A percentile compares a stretch with the other conserved stretches of the same genome.
These are phyloP conservation scores for Daldinia grandis DNA, from an alignment of 495 filamentous ascomycete species.

Conservation along the genomic window DNA sequence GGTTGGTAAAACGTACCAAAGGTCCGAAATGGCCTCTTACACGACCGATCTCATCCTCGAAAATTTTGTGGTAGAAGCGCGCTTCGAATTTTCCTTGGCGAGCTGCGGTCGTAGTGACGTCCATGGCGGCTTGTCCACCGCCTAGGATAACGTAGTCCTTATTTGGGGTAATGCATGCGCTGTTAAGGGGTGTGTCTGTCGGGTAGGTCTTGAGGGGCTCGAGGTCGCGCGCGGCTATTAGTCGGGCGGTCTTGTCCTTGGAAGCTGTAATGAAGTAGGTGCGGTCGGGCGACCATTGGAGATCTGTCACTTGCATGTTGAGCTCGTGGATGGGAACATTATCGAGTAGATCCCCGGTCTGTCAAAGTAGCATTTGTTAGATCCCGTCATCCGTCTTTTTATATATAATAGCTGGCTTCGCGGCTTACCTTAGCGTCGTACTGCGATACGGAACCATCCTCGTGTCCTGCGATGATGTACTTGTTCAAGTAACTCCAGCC, in stretches of 20 bases:
- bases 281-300: constrained; percentile 92
- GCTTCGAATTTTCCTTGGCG: constrained; percentile 99
- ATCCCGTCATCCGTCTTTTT: constrained; percentile 1
- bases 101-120: constrained; percentile 94
- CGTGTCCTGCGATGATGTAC: constrained; percentile 97
- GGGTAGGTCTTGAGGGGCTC: constrained; percentile 90
- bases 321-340: constrained; percentile 83
- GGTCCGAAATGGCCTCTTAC: constrained; percentile 97
- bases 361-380: constrained; percentile 57
- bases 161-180: constrained; percentile 87
- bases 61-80: constrained; percentile 98
- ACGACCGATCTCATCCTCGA: constrained; percentile 97
- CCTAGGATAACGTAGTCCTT: constrained; percentile 98
- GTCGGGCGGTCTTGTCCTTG: constrained; percentile 94
- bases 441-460: constrained; percentile 92
- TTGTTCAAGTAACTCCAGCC: constrained; percentile 91
- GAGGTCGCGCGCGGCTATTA: constrained; percentile 83
- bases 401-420: neutral
- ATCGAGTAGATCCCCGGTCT: constrained; percentile 83
- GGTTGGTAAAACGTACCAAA: constrained; percentile 66
- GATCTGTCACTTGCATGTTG: constrained; percentile 85
- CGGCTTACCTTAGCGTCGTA: constrained; percentile 86
- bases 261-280: constrained; percentile 98
- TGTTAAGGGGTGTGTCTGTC: constrained; percentile 96
- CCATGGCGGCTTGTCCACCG: constrained; percentile 98